phyloP scores from a whole-genome alignment of 345 rosid genomes.

The Hibiscus mutabilis region DNA sequence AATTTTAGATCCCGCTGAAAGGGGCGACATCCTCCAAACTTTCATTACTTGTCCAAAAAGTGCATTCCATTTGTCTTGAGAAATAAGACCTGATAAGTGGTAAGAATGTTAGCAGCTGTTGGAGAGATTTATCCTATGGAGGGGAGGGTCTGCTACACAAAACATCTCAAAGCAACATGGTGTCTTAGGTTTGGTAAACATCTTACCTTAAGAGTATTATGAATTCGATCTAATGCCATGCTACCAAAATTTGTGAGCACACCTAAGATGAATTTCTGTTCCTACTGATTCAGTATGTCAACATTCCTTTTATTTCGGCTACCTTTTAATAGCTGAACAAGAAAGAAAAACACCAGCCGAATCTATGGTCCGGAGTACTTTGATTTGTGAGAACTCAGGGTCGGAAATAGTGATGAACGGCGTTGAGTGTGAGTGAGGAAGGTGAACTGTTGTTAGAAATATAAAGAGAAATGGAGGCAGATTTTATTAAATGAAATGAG shows the following conservation, averaged over 20 bases:
- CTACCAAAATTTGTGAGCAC: constrained; percentile 94
- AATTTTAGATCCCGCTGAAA: no score
- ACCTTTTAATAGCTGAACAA: constrained; percentile 64
- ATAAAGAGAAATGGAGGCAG: no score
- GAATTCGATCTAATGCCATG: constrained; percentile 87
- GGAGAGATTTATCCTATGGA: constrained; percentile 90
- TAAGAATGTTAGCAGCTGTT: constrained; percentile 86
- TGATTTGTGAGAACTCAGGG: constrained; percentile 94
- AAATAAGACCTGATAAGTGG: constrained; percentile 66
- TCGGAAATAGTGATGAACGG: no score
- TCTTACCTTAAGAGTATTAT: constrained; percentile 81
- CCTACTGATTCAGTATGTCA: constrained; percentile 72
- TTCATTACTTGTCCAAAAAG: no score
- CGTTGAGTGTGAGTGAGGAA: no score
- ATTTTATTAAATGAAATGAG: no score
- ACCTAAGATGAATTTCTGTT: constrained; percentile 80
- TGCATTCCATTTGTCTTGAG: constrained; percentile 83
- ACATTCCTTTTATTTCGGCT: constrained; percentile 76
- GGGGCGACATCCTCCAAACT: no score
- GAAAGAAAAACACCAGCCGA: constrained; percentile 82
- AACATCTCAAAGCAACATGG: no score
- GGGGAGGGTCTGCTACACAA: constrained; percentile 85
- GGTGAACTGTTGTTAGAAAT: no score
- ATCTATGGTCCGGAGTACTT: constrained; percentile 87
- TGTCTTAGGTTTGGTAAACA: no score